Evolutionary conservation across 352 stramenopile genomes (phyloP).

Genomic region (Pelagophyceae sp.): DNA sequence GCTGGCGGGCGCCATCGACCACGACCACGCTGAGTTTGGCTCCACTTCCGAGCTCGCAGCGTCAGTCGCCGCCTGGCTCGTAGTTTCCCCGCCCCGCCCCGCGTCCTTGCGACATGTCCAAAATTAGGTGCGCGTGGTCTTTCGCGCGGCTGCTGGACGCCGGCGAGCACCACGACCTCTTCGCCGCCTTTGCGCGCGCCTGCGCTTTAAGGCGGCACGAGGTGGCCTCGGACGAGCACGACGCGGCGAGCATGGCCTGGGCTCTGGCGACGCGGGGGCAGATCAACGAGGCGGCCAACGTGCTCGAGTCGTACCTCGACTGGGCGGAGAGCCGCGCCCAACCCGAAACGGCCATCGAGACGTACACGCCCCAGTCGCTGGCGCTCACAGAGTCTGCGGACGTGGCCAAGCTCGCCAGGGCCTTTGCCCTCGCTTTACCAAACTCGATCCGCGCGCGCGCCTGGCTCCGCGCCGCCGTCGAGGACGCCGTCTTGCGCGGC

Average conservation of each 20-base stretch:
- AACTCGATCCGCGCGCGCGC: not conserved
- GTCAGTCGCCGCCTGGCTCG: no score
- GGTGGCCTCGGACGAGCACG: not conserved
- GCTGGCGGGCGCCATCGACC: not conserved
- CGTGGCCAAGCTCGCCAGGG: not conserved
- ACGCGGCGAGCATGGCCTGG: not conserved
- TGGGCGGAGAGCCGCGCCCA: not conserved
- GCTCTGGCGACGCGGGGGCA: not conserved
- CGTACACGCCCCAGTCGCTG: not conserved
- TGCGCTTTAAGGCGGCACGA: not conserved
- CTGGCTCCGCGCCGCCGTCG: not conserved
- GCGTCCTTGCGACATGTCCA: no score
- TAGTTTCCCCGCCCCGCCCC: no score
- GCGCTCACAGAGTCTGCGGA: not conserved
- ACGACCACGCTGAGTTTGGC: not conserved
- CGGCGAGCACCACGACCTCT: not conserved
- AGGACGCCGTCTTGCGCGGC: not conserved
- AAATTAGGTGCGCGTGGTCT: not conserved
- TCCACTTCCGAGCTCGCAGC: no score
- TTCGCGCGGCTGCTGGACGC: not conserved
- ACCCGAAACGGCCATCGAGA: not conserved
- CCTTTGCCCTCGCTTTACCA: not conserved
- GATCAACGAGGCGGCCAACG: not conserved
- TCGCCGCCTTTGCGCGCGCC: not conserved
- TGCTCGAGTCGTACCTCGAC: not conserved